Base-by-base conservation (phyloP, 768 basidiomycete species). In the Termitomyces sp. region DNA sequence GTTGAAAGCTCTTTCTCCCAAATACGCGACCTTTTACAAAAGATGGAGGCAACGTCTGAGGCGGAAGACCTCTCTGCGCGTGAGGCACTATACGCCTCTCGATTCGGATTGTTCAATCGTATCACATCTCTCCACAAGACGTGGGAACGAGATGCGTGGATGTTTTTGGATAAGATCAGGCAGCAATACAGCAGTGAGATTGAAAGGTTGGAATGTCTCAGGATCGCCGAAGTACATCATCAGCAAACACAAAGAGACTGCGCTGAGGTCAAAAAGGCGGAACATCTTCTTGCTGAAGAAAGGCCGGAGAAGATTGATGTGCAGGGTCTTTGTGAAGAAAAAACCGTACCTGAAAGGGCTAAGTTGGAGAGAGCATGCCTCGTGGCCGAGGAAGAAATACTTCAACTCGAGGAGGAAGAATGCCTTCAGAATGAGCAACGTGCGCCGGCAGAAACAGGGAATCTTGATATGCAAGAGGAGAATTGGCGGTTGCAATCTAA, bases 11-110 rank as follows among this genome's bases (percentile, higher is more conserved):
- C 79, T 0, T 69, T 88, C 42, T 77, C 81, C 17, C 71, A 76
- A 6, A 74, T 84, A 43, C 83, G 78, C 19, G 79, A 82, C 43
- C 66, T 80, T 2, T 70, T 90, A 19, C 74, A 75, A 19, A 70
- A 68, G 22, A 82, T 92, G 74, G 81, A 85, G n/a, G 61, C 71
- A 32, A 57, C 67, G 9, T 75, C 81, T 34, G 69, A 71, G 43
- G 65, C 70, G 1, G 67, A 71, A 30, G 81, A 84, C 50, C 52
- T 70, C 17, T 63, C 72, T 41, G 68, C 77, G n/a, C 75, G 77
- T 42, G 77, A 83, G 45, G 64, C 65, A 21, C 53, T 90, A 1
- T 75, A 80, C 53, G 66, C 71, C 19, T 66, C 82, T 12, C 78
- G 87, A 43, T 68, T 70, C 42, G 71, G 75, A 53, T 72, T 74